Conservation (phyloP, 352 stramenopile species). For the Hyaloperonospora brassicae region DNA sequence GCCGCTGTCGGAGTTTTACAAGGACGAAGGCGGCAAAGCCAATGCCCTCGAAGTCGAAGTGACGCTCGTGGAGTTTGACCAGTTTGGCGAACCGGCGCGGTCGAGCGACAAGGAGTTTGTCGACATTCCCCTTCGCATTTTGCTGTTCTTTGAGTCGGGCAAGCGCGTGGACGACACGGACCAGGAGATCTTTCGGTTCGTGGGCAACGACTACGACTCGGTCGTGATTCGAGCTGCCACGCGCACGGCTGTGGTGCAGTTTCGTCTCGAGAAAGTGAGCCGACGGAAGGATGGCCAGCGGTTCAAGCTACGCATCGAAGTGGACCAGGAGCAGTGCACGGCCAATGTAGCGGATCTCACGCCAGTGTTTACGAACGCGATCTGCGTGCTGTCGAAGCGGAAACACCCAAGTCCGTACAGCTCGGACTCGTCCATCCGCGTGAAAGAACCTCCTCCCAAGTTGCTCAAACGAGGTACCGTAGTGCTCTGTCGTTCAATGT, state of each 20-base stretch:
- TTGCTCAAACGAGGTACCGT: slow-evolving; percentile 49
- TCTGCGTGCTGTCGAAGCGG: slow-evolving; percentile 81
- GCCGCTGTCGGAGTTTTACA: slow-evolving; percentile 80
- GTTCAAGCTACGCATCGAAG: slow-evolving; percentile 80
- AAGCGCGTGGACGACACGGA: slow-evolving; percentile 77
- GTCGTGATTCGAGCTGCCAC: slow-evolving; percentile 58
- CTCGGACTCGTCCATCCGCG: slow-evolving; percentile 35
- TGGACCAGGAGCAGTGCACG: slow-evolving; percentile 77
- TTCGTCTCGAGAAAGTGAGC: slow-evolving; percentile 82
- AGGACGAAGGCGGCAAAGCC: slow-evolving; percentile 81
- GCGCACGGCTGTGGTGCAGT: slow-evolving; percentile 65
- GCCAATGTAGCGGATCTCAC: slow-evolving; percentile 70
- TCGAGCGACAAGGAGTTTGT: slow-evolving; percentile 67
- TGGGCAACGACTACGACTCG: slow-evolving; percentile 81
- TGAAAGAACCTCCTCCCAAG: slow-evolving; percentile 51
- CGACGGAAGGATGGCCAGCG: slow-evolving; percentile 75
- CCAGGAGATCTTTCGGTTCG: slow-evolving; percentile 82
- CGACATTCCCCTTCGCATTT: slow-evolving; percentile 69
- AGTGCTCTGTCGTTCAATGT: not conserved
- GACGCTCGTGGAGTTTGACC: slow-evolving; percentile 75
- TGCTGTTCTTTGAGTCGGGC: slow-evolving; percentile 82
- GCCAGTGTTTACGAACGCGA: slow-evolving; percentile 78
- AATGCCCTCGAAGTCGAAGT: slow-evolving; percentile 77
- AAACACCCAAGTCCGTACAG: slow-evolving; percentile 52
- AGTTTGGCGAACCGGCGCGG: slow-evolving; percentile 50